Evolutionary conservation across 176 grass and related monocot species (phyloP), one percentile per base, ranked within the genome.

Genomic region (Oryza meyeriana): DNA sequence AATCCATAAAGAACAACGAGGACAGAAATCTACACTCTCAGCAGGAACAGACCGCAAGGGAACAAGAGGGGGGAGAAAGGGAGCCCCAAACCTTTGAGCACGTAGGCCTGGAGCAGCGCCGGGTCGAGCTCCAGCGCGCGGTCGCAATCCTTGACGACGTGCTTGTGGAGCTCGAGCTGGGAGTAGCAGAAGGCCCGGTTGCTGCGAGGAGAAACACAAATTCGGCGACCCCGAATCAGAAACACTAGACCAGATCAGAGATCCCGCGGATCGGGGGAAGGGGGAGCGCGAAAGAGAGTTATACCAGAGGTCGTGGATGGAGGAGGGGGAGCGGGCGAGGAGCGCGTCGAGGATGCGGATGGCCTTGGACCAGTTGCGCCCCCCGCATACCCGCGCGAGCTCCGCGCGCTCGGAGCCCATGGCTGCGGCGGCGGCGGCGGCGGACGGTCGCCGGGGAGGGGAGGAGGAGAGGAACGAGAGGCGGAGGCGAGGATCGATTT

Each of bases 121-220:
- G 88, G 82, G 50, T 90, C 83, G 14, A 94, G 84, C 69, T 88
- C 89, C 74, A 95, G 77, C 17, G 93, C 93, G 82, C 90, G 94
- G 79, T 95, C 93, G 55, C 93, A 99, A 77, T 99, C 96, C 89
- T 90, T 99, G 76, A 99, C 82, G 35, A 99, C 96, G 73, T 99
- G 96, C 74, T 99, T 99, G 85, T 99, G 90, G 78, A 99, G 87
- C 85, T 99, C 96, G 79, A 99, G 86, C 67, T 91, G 90, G 83
- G 87, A 95, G 80, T 99, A 99, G 86, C 93, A 99, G 74, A 95
- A 99, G 17, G 96, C 96, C n/a, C 91, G 84, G 83, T 99, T 99
- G 89, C 96, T 99, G 86, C 91, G 73, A 77, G 30, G 25, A 14
- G 74, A 59, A 16, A 64, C 8, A 35, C 48, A 58, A 52, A 81